These are phyloP conservation scores for Rutidosis leptorrhynchoides DNA, from an alignment of 129 eudicot genomes.

Conservation along the genomic window DNA sequence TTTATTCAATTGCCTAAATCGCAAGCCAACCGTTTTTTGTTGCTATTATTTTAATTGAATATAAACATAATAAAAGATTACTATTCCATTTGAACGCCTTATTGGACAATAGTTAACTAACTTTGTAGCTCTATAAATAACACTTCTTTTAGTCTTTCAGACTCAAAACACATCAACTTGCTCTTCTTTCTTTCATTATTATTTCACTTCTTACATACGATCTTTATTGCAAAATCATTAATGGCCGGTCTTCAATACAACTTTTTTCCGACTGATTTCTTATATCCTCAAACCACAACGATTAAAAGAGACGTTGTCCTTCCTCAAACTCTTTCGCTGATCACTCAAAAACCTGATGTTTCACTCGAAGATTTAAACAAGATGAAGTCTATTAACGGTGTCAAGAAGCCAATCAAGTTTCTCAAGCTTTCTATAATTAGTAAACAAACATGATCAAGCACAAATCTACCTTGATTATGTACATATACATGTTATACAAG, in stretches of 20 bases:
- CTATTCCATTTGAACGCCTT: not conserved
- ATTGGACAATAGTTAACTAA: not conserved
- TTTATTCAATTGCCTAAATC: not conserved
- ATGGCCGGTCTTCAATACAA: conserved; percentile 47
- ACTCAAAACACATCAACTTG: conserved; percentile 21
- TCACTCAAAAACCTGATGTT: conserved; percentile 12
- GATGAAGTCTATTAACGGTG: conserved; percentile 1
- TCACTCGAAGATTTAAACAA: conserved; percentile 15
- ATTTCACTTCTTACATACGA: conserved; percentile 9
- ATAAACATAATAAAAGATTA: not conserved
- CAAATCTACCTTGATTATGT: not conserved
- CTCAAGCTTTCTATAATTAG: conserved; percentile 17
- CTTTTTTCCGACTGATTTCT: conserved; percentile 46
- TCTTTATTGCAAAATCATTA: conserved; percentile 6
- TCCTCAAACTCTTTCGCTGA: conserved; percentile 27
- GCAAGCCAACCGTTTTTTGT: not conserved
- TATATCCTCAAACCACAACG: conserved; percentile 27
- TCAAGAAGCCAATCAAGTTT: conserved; percentile 29
- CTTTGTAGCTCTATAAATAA: conserved; percentile 29
- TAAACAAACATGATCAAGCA: conserved; percentile 24
- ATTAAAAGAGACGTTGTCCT: not conserved
- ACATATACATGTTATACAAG: not conserved
- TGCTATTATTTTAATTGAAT: no score
- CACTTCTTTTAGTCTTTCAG: conserved; percentile 8
- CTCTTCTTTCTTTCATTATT: not conserved